Evolutionary conservation across 2,329 filamentous ascomycete genomes (phyloP).

Genomic region (Aspergillus latus): DNA sequence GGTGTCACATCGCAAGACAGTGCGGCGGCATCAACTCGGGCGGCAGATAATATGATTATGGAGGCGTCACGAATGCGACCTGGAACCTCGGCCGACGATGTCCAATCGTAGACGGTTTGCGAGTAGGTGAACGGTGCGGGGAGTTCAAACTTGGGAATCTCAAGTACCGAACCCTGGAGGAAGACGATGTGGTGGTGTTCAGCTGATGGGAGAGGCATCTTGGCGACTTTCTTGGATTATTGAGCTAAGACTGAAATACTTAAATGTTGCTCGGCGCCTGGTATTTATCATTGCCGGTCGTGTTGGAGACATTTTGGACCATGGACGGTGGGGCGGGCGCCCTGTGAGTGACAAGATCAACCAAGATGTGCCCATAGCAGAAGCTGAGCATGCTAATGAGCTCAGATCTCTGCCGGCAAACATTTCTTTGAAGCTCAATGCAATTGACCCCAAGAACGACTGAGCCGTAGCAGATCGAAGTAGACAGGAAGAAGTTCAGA

Average conservation of each 20-base stretch:
- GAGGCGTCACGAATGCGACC: conserved; percentile 48
- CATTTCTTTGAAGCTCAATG: too few species aligned
- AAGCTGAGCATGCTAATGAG: background rate
- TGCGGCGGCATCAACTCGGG: conserved; percentile 31
- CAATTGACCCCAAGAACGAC: too few species aligned
- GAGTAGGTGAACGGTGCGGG: conserved; percentile 43
- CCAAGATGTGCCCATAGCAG: background rate
- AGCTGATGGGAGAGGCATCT: conserved; percentile 8
- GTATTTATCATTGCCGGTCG: background rate
- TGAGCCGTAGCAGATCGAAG: too few species aligned
- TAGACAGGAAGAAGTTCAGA: too few species aligned
- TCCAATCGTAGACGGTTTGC: conserved; percentile 35
- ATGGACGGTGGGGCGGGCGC: conserved; percentile 2
- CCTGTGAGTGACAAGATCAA: conserved; percentile 5
- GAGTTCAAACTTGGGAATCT: conserved; percentile 42
- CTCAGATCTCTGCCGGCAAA: background rate
- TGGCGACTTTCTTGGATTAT: background rate
- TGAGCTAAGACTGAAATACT: background rate
- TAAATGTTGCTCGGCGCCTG: background rate
- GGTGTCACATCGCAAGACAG: conserved; percentile 47
- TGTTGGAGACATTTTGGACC: background rate
- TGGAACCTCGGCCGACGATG: conserved; percentile 38
- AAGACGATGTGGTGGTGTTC: conserved; percentile 46
- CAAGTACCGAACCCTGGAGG: conserved; percentile 48
- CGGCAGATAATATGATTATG: conserved; percentile 45